Evolutionary conservation across 1,139 yeast genomes (phyloP).

Genomic region (Nakaseomyces uthaithaninus): DNA sequence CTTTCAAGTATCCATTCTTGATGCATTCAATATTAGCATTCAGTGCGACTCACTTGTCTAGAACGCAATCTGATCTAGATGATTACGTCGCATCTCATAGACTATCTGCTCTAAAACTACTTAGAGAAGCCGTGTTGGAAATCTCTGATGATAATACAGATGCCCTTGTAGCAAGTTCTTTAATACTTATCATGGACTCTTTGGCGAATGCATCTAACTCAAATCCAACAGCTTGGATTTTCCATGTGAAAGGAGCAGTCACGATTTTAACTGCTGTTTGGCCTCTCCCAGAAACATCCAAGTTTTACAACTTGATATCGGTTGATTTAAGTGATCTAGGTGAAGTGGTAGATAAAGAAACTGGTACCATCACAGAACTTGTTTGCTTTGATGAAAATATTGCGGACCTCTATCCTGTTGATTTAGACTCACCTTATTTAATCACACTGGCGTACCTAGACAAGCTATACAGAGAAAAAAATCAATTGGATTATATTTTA

Average conservation of each 20-base stretch:
- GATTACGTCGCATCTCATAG: slow-evolving; percentile 81
- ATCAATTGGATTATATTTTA: slow-evolving; percentile 76
- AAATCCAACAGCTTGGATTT: slow-evolving; percentile 94
- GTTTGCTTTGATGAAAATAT: slow-evolving; percentile 84
- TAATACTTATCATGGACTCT: slow-evolving; percentile 83
- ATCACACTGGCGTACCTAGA: slow-evolving; percentile 80
- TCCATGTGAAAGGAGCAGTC: slow-evolving; percentile 95
- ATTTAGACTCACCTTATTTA: slow-evolving; percentile 73
- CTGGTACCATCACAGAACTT: slow-evolving; percentile 45
- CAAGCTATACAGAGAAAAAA: slow-evolving; percentile 71
- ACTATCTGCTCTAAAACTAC: slow-evolving; percentile 71
- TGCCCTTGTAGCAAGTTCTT: slow-evolving; percentile 86
- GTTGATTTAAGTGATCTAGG: slow-evolving; percentile 73
- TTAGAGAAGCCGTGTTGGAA: slow-evolving; percentile 78
- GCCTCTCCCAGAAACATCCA: slow-evolving; percentile 74
- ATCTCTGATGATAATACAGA: slow-evolving; percentile 82
- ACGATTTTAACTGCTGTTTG: slow-evolving; percentile 90
- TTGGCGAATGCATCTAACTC: slow-evolving; percentile 65
- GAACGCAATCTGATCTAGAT: slow-evolving; percentile 69
- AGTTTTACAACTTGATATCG: slow-evolving; percentile 68
- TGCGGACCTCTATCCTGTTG: slow-evolving; percentile 78
- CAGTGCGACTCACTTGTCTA: slow-evolving; percentile 81
- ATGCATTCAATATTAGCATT: slow-evolving; percentile 89
- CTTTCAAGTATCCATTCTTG: slow-evolving; percentile 78
- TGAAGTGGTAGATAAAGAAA: slow-evolving; percentile 51